Evolutionary conservation across 805 yeast species (phyloP).

Genomic region (Kluyveromyces nonfermentans): DNA sequence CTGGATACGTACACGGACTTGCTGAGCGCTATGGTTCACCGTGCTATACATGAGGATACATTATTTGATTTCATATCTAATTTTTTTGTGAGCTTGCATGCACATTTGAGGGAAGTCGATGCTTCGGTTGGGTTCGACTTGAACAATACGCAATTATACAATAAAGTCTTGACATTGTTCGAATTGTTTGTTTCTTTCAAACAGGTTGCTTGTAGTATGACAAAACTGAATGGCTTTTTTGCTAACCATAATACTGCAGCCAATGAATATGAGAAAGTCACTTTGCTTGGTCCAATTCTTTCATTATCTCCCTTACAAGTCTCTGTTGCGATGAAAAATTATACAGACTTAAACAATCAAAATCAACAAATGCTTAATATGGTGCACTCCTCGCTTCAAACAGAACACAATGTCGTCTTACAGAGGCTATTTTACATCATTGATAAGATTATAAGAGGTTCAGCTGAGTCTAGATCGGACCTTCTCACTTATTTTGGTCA

Average conservation of each 20-base stretch:
- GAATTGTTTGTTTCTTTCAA: constrained; percentile 53
- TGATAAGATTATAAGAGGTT: constrained; percentile 69
- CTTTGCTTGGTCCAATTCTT: constrained; percentile 71
- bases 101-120: constrained; percentile 16
- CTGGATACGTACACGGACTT: constrained; percentile 34
- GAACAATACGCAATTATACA: constrained; percentile 39
- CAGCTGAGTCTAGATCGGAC: constrained; percentile 51
- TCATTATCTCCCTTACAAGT: constrained; percentile 64
- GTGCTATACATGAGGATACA: constrained; percentile 59
- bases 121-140: constrained; percentile 32
- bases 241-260: constrained; percentile 39
- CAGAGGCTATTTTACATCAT: constrained; percentile 60
- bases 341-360: constrained; percentile 25
- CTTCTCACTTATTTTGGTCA: constrained; percentile 62
- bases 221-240: constrained; percentile 47
- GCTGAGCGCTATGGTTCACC: constrained; percentile 44
- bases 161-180: constrained; percentile 43
- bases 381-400: constrained; percentile 50
- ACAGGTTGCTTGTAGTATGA: constrained; percentile 49
- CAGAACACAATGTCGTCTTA: constrained; percentile 50
- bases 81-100: constrained; percentile 30
- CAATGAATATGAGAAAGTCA: constrained; percentile 45
- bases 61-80: constrained; percentile 49
- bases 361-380: constrained; percentile 38
- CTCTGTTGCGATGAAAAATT: constrained; percentile 41